A percentile compares a stretch with the other conserved stretches of the same genome.
These are phyloP conservation scores for Nitzschia sp. DNA, from an alignment of 108 stramenopile species.

Conservation along the genomic window DNA sequence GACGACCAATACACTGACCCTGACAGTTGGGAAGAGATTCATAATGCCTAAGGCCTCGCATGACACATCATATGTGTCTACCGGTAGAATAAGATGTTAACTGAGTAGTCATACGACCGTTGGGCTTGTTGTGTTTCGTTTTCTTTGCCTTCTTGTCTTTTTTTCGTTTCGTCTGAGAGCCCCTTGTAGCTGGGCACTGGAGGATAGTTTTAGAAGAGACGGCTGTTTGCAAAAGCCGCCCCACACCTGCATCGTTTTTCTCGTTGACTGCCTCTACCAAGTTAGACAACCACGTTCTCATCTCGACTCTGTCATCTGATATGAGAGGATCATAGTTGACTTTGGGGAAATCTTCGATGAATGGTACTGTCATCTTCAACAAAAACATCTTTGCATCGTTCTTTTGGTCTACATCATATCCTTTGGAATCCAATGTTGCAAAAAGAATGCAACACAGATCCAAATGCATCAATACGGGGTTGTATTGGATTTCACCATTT, in stretches of 20 bases:
- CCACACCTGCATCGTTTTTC: background rate
- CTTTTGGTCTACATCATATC: conserved; percentile 1
- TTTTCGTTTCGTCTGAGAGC: too few species aligned
- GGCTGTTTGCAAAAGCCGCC: conserved; percentile 20
- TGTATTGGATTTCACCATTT: conserved; percentile 71
- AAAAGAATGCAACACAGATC: conserved; percentile 65
- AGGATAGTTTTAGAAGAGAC: background rate
- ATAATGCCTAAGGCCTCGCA: too few species aligned
- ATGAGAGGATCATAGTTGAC: conserved; percentile 47
- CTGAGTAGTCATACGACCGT: background rate
- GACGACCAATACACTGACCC: too few species aligned
- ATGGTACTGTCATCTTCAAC: conserved; percentile 26
- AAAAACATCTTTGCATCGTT: conserved; percentile 26
- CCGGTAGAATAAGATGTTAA: too few species aligned
- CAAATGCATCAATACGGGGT: conserved; percentile 60
- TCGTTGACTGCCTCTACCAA: conserved; percentile 14
- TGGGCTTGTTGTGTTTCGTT: background rate
- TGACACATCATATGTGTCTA: too few species aligned
- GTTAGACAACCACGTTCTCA: conserved; percentile 48
- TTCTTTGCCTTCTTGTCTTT: too few species aligned
- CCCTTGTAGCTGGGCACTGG: background rate
- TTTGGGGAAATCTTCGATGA: conserved; percentile 50
- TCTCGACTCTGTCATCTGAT: conserved; percentile 32
- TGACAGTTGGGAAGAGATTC: too few species aligned
- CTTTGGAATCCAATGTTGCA: conserved; percentile 37